These are phyloP conservation scores for Phytopythium ostracodes DNA, from an alignment of 352 stramenopile species.

Conservation along the genomic window DNA sequence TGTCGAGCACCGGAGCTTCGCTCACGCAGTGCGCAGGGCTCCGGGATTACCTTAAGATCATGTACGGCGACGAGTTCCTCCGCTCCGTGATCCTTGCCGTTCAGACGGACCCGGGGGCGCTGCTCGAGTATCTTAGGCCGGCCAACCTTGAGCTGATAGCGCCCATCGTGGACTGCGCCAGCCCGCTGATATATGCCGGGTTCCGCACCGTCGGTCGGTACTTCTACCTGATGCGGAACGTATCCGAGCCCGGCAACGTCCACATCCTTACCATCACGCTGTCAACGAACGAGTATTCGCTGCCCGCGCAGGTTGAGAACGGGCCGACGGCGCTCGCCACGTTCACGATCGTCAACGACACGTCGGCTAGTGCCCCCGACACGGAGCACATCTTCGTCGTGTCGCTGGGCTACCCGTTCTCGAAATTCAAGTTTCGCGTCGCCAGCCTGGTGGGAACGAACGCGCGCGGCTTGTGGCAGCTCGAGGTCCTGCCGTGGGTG, in stretches of 20 bases:
- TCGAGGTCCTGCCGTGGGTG: constrained; percentile 22
- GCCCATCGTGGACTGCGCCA: constrained; percentile 36
- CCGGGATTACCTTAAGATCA: constrained; percentile 6
- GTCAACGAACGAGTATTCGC: constrained; percentile 6
- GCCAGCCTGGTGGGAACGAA: neutral
- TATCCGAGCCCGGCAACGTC: constrained; percentile 10
- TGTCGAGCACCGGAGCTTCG: constrained; percentile 17
- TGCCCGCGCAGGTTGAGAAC: constrained; percentile 7
- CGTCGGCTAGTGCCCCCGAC: neutral
- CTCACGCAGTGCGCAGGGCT: constrained; percentile 19
- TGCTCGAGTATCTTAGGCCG: constrained; percentile 19
- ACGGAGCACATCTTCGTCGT: constrained; percentile 9
- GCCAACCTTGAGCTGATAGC: constrained; percentile 25
- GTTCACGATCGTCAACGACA: constrained; percentile 16
- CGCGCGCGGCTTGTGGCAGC: constrained; percentile 21
- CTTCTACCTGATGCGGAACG: constrained; percentile 17
- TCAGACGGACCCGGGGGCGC: constrained; percentile 14
- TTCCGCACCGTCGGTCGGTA: constrained; percentile 9
- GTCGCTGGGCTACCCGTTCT: constrained; percentile 27
- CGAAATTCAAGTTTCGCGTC: constrained; percentile 1
- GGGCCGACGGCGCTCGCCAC: constrained; percentile 2
- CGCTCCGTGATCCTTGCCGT: constrained; percentile 21
- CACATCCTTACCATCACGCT: constrained; percentile 12
- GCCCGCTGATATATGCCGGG: neutral
- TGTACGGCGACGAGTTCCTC: constrained; percentile 31